Evolutionary conservation across 768 basidiomycete genomes (phyloP).

Genomic region (Suillus sp.): DNA sequence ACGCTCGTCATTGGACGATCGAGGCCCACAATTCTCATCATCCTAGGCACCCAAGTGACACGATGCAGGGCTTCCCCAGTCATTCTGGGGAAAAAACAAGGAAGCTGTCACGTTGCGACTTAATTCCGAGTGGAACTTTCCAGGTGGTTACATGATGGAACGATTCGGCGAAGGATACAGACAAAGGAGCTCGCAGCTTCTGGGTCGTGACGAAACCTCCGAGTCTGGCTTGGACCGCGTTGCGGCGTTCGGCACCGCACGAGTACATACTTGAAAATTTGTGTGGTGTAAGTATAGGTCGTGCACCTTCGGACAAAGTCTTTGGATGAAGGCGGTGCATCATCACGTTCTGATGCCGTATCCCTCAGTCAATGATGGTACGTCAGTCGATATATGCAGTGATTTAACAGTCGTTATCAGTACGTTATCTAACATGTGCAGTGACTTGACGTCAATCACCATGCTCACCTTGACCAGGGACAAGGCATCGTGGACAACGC

Average conservation of each 20-base stretch:
- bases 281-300: neutral
- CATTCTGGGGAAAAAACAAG: neutral
- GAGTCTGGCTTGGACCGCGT: neutral
- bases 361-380: no score
- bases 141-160: neutral
- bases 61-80: neutral
- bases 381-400: no score
- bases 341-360: neutral
- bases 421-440: neutral
- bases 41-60: neutral
- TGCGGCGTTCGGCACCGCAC: neutral
- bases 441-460: neutral
- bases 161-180: neutral
- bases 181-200: conserved; percentile 9
- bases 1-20: neutral
- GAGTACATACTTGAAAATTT: neutral
- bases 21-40: neutral
- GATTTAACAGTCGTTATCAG: no score
- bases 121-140: neutral
- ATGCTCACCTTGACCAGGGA: neutral
- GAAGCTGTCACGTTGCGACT: neutral
- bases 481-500: neutral
- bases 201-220: conserved; percentile 14
- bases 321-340: neutral
- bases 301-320: no score